Conservation (phyloP, 495 filamentous ascomycete species). For the Talaromyces thailandensis region DNA sequence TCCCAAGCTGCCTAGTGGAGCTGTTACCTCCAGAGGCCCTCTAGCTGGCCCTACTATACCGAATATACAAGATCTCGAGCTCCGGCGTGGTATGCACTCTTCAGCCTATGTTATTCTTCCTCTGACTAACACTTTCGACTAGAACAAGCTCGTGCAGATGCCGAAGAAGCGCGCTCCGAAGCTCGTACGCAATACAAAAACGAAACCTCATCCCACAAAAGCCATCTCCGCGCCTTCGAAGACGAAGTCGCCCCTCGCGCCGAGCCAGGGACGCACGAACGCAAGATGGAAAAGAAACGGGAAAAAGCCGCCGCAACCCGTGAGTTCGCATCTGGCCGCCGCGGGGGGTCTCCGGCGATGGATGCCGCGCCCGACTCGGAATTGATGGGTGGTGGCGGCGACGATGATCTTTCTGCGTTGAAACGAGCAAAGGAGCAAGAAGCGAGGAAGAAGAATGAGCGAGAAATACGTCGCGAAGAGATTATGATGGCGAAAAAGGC, state of each 20-base stretch:
- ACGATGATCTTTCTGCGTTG: constrained; percentile 28
- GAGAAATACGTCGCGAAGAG: constrained; percentile 33
- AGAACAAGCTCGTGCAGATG: constrained; percentile 50
- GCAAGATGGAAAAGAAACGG: constrained; percentile 74
- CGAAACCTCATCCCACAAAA: constrained; percentile 37
- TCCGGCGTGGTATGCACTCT: constrained; percentile 46
- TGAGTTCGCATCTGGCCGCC: constrained; percentile 32
- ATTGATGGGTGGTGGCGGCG: constrained; percentile 29
- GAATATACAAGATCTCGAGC: constrained; percentile 60
- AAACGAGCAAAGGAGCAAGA: constrained; percentile 32
- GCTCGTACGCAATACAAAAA: constrained; percentile 50
- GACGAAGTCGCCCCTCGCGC: constrained; percentile 81
- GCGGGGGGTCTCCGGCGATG: constrained; percentile 26
- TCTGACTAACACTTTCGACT: not conserved
- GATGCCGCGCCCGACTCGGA: constrained; percentile 34
- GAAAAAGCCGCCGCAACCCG: constrained; percentile 43
- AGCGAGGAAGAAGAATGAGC: constrained; percentile 35
- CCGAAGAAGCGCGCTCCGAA: constrained; percentile 37
- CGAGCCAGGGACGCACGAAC: constrained; percentile 75
- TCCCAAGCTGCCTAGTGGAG: constrained; percentile 50
- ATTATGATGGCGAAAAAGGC: constrained; percentile 29
- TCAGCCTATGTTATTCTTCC: not conserved
- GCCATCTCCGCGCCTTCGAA: constrained; percentile 24
- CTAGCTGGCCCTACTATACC: constrained; percentile 67
- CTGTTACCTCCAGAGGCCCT: constrained; percentile 10